A percentile compares a stretch with the other conserved stretches of the same genome.
Conservation (phyloP, 768 basidiomycete species). For the Leccinum variicolor region DNA sequence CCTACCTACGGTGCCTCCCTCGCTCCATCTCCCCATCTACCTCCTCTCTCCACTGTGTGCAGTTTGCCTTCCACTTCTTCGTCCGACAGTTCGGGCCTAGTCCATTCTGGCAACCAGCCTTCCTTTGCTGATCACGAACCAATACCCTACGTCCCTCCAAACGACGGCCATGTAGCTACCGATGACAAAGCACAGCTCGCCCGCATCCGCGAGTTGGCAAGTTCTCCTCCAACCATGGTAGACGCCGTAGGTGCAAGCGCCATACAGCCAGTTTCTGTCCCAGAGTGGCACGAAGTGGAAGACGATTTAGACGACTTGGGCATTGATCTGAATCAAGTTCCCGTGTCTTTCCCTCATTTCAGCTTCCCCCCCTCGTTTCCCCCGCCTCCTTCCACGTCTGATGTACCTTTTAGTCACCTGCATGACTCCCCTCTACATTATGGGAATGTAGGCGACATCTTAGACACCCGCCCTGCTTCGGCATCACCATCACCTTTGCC, state of each 20-base stretch:
- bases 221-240: slow-evolving; percentile 41
- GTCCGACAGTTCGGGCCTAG: slow-evolving; percentile 5
- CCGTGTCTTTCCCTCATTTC: slow-evolving; percentile 8
- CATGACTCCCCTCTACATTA: slow-evolving; percentile 37
- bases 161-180: slow-evolving; percentile 58
- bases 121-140: slow-evolving; percentile 14
- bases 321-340: slow-evolving; percentile 4
- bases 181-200: slow-evolving; percentile 63
- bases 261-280: slow-evolving; percentile 39
- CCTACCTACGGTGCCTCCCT: slow-evolving; percentile 45
- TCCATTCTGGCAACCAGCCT: slow-evolving; percentile 5
- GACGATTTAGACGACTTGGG: slow-evolving; percentile 32
- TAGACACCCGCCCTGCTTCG: slow-evolving; percentile 31
- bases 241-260: slow-evolving; percentile 18
- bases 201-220: slow-evolving; percentile 48
- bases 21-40: slow-evolving; percentile 7
- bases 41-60: slow-evolving; percentile 3
- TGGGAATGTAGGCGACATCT: slow-evolving; percentile 29
- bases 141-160: slow-evolving; percentile 29
- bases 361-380: slow-evolving; percentile 24
- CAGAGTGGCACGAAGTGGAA: slow-evolving; percentile 52
- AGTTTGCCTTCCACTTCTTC: slow-evolving; percentile 9
- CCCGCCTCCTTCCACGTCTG: slow-evolving; percentile 38
- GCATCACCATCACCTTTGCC: slow-evolving; percentile 47
- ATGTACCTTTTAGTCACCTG: slow-evolving; percentile 37